Evolutionary conservation across 2,329 filamentous ascomycete genomes (phyloP).

Genomic region (Diaporthe batatas): DNA sequence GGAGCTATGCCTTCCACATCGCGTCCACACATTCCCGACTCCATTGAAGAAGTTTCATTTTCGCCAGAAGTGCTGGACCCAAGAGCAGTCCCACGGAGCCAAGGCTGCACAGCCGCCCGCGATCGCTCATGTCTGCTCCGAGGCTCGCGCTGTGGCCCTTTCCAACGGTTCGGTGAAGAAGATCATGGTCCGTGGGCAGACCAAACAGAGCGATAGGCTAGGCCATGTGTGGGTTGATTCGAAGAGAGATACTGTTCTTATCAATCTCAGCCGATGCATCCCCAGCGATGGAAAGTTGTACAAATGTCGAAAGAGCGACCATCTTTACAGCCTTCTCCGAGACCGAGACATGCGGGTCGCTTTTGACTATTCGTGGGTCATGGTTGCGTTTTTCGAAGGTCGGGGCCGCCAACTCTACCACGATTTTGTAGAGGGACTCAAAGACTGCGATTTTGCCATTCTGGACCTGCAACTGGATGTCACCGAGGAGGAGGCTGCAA

Average conservation of each 20-base stretch:
- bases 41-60: not conserved
- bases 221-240: not conserved
- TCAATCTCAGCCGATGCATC: not conserved
- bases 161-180: not conserved
- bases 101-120: not conserved
- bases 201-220: not conserved
- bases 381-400: not conserved
- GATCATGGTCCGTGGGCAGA: not conserved
- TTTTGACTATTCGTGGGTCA: not conserved
- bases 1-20: not conserved
- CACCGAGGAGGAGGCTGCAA: not conserved
- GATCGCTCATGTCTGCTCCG: not conserved
- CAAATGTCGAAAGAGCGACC: not conserved
- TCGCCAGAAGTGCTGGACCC: not conserved
- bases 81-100: not conserved
- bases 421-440: not conserved
- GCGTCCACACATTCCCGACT: not conserved
- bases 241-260: not conserved
- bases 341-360: not conserved
- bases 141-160: slow-evolving; percentile 3
- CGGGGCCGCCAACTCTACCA: not conserved
- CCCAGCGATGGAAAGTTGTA: not conserved
- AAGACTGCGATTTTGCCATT: not conserved
- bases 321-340: not conserved
- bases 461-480: not conserved